A percentile compares a stretch with the other conserved stretches of the same genome.
Conservation (phyloP, 2,329 filamentous ascomycete species). For the Decorospora gaudefroyi region DNA sequence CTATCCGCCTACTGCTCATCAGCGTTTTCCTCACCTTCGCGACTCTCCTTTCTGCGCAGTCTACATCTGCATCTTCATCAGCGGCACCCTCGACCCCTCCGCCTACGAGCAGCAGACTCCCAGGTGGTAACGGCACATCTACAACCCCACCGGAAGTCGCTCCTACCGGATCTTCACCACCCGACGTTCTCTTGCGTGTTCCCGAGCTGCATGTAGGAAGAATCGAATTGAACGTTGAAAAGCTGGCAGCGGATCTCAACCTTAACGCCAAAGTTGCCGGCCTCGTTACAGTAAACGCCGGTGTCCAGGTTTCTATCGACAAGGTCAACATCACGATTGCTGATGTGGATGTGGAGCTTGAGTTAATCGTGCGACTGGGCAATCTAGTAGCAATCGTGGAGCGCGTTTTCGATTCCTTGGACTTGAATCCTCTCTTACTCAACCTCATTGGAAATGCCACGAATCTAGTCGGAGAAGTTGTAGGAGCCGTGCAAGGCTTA, state of each 20-base stretch:
- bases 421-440: constrained; percentile 65
- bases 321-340: constrained; percentile 65
- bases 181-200: constrained; percentile 63
- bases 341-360: constrained; percentile 63
- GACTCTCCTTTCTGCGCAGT: constrained; percentile 36
- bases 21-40: constrained; percentile 35
- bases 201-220: constrained; percentile 62
- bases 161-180: constrained; percentile 44
- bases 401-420: constrained; percentile 62
- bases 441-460: constrained; percentile 60
- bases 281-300: constrained; percentile 59
- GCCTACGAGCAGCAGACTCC: constrained; percentile 33
- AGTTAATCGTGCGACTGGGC: constrained; percentile 63
- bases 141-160: constrained; percentile 32
- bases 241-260: constrained; percentile 63
- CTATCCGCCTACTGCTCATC: constrained; percentile 42
- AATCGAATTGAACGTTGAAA: constrained; percentile 65
- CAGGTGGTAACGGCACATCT: constrained; percentile 25
- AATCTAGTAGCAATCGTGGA: constrained; percentile 66
- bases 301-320: constrained; percentile 53
- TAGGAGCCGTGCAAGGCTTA: constrained; percentile 63
- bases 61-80: constrained; percentile 22
- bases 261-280: constrained; percentile 64
- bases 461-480: constrained; percentile 57
- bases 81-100: constrained; percentile 26